phyloP scores from a whole-genome alignment of 352 stramenopile species.

The Phytophthora sp. region DNA sequence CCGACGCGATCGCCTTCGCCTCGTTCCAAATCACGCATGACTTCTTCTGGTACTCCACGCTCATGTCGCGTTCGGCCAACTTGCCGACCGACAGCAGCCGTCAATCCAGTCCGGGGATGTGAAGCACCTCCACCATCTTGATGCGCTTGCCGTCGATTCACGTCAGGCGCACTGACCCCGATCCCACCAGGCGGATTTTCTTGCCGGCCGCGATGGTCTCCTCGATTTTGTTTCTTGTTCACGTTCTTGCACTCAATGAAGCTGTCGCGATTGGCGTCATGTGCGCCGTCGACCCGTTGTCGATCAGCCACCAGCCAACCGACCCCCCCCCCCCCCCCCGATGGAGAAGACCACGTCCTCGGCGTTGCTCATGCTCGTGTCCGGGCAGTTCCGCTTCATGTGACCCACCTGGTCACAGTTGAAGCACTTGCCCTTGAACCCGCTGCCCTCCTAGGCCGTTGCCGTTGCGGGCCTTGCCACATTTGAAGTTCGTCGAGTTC shows the following conservation, averaged over 20 bases:
- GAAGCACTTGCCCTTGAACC: conserved; percentile 22
- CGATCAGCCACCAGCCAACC: conserved; percentile 4
- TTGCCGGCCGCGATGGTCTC: conserved; percentile 24
- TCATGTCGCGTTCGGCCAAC: conserved; percentile 10
- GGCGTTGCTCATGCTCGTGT: background rate
- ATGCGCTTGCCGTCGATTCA: conserved; percentile 4
- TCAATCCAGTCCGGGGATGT: conserved; percentile 23
- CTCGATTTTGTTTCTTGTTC: background rate
- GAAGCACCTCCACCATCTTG: conserved; percentile 13
- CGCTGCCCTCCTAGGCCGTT: background rate
- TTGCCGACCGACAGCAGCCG: conserved; percentile 23
- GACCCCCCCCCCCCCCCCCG: background rate
- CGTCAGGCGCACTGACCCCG: conserved; percentile 1
- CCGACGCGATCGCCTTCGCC: conserved; percentile 5
- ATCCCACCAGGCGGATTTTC: conserved; percentile 3
- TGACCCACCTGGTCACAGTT: conserved; percentile 6
- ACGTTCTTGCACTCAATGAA: conserved; percentile 18
- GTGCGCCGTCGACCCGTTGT: conserved; percentile 9
- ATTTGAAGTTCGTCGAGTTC: background rate
- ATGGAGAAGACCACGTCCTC: conserved; percentile 11
- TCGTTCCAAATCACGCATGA: conserved; percentile 16
- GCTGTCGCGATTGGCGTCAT: conserved; percentile 21
- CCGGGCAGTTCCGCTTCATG: conserved; percentile 25
- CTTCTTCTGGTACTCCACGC: conserved; percentile 14
- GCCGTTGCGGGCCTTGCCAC: background rate